Conservation (phyloP, 2,329 filamentous ascomycete species). For the Monosporascus sp. region DNA sequence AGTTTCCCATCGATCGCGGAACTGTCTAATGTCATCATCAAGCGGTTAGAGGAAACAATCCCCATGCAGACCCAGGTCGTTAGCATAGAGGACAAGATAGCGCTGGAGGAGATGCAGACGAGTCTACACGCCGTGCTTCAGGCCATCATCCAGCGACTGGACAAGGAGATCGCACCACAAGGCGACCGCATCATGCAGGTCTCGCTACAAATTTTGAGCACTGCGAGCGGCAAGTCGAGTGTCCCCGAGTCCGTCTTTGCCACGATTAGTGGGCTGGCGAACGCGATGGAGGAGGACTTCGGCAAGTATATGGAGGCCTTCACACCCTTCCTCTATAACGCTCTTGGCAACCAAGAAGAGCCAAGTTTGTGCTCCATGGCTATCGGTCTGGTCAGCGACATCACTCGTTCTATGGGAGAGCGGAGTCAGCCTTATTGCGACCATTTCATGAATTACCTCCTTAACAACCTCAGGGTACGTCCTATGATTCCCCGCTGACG, state of each 20-base stretch:
- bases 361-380: slow-evolving; percentile 92
- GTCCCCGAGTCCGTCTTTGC: slow-evolving; percentile 94
- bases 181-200: slow-evolving; percentile 92
- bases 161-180: slow-evolving; percentile 84
- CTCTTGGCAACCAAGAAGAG: slow-evolving; percentile 92
- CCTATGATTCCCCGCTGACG: not conserved
- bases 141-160: slow-evolving; percentile 84
- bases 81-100: slow-evolving; percentile 93
- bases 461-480: slow-evolving; percentile 80
- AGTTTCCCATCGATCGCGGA: slow-evolving; percentile 75
- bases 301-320: slow-evolving; percentile 97
- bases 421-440: slow-evolving; percentile 94
- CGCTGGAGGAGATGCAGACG: slow-evolving; percentile 95
- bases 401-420: slow-evolving; percentile 84
- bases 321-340: slow-evolving; percentile 85
- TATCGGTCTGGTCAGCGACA: slow-evolving; percentile 94
- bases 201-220: slow-evolving; percentile 73
- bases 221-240: slow-evolving; percentile 77
- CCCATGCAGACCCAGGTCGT: slow-evolving; percentile 89
- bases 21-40: slow-evolving; percentile 81
- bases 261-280: slow-evolving; percentile 85
- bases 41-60: slow-evolving; percentile 85
- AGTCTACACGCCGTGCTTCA: slow-evolving; percentile 88
- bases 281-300: slow-evolving; percentile 87
- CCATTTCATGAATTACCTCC: slow-evolving; percentile 94